A percentile compares a stretch with the other conserved stretches of the same genome.
These are phyloP conservation scores for Nematocida ironsii DNA, from an alignment of 371 early-diverging fungal species.

Conservation along the genomic window DNA sequence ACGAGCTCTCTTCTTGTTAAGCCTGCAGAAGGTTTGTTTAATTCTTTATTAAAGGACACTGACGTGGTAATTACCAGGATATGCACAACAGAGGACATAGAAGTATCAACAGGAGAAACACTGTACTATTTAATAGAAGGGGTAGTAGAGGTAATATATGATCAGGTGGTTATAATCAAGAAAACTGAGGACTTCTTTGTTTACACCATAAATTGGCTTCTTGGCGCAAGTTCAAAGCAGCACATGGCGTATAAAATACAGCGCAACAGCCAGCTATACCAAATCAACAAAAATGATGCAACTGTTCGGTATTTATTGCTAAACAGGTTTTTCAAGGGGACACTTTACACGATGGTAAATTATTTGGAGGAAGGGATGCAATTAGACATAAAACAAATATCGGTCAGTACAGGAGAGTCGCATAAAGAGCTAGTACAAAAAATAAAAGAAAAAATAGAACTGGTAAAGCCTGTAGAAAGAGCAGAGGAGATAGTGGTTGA, in stretches of 20 bases:
- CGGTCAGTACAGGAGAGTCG: not conserved
- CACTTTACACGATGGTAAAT: conserved; percentile 31
- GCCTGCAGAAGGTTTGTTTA: conserved; percentile 8
- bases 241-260: conserved; percentile 14
- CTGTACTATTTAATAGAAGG: conserved; percentile 47
- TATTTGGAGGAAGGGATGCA: conserved; percentile 21
- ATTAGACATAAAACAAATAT: conserved; percentile 14
- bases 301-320: conserved; percentile 7
- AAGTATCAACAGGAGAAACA: conserved; percentile 6
- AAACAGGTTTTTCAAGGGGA: conserved; percentile 31
- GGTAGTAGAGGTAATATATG: conserved; percentile 16
- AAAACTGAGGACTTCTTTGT: conserved; percentile 18
- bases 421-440: conserved; percentile 3
- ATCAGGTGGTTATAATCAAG: not conserved
- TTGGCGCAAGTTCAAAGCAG: not conserved
- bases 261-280: conserved; percentile 22
- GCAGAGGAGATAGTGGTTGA: not conserved
- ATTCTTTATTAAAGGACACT: conserved; percentile 17
- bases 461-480: conserved; percentile 6
- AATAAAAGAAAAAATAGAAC: not conserved
- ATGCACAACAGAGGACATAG: conserved; percentile 25
- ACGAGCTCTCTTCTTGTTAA: not conserved
- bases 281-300: not conserved
- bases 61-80: conserved; percentile 6
- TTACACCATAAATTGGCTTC: conserved; percentile 1